phyloP scores from a whole-genome alignment of 495 filamentous ascomycete species.

The Hypoxylon trugodes region DNA sequence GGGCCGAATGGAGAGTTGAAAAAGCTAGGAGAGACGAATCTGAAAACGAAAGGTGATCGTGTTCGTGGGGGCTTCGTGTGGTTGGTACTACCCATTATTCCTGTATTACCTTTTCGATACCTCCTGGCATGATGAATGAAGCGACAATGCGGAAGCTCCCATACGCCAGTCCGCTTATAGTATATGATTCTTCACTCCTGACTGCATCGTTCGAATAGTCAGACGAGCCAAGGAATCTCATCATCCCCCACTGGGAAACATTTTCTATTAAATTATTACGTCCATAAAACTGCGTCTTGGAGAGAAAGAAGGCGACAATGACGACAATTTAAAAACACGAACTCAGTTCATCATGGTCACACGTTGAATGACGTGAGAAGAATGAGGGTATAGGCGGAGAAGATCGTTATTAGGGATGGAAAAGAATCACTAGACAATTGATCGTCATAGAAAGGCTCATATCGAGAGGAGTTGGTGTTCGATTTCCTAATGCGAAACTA shows the following conservation, averaged over 20 bases:
- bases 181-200: background rate
- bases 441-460: background rate
- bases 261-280: background rate
- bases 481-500: conserved; percentile 4
- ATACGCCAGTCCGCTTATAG: background rate
- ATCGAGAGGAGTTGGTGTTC: background rate
- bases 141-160: background rate
- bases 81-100: background rate
- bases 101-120: background rate
- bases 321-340: background rate
- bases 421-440: background rate
- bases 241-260: background rate
- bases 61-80: background rate
- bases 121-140: background rate
- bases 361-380: background rate
- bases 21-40: background rate
- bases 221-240: background rate
- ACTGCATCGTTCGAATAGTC: background rate
- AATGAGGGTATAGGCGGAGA: conserved; percentile 8
- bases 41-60: background rate
- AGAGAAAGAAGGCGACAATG: background rate
- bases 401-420: background rate
- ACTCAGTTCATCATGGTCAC: background rate
- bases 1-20: conserved; percentile 32
- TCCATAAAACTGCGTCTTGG: background rate